These are phyloP conservation scores for Coemansia sp. DNA, from an alignment of 192 early-diverging fungal genomes.

Conservation along the genomic window DNA sequence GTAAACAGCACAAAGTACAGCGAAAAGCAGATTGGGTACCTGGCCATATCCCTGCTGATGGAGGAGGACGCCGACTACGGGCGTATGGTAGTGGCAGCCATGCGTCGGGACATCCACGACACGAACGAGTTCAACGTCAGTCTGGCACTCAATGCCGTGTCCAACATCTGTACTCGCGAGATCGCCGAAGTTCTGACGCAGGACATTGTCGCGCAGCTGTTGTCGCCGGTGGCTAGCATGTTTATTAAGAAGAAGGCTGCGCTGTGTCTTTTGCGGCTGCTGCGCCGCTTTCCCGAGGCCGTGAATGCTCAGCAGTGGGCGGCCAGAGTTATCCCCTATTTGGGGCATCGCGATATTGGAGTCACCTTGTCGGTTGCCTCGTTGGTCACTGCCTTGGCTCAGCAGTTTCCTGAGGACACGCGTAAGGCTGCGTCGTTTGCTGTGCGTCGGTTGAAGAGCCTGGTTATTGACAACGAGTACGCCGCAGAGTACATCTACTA, in stretches of 20 bases:
- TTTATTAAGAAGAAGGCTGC: conserved; percentile 99
- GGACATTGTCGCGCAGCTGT: conserved; percentile 84
- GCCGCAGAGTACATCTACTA: conserved; percentile 92
- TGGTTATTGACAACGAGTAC: conserved; percentile 84
- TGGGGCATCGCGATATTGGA: conserved; percentile 91
- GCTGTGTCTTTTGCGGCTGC: conserved; percentile 85
- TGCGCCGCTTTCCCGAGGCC: conserved; percentile 86
- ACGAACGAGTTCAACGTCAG: conserved; percentile 86
- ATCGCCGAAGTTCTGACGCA: conserved; percentile 84
- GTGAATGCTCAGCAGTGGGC: conserved; percentile 89
- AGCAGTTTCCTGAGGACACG: conserved; percentile 82
- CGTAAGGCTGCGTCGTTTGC: conserved; percentile 75
- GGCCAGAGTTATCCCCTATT: conserved; percentile 71
- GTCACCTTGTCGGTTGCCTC: conserved; percentile 82
- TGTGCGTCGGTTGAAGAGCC: conserved; percentile 77
- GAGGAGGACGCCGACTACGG: conserved; percentile 84
- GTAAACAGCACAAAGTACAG: conserved; percentile 88
- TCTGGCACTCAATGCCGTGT: conserved; percentile 91
- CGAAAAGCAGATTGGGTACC: conserved; percentile 99
- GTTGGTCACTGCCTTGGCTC: conserved; percentile 87
- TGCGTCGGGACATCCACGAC: conserved; percentile 88
- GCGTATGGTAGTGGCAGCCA: conserved; percentile 82
- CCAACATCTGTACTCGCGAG: conserved; percentile 92
- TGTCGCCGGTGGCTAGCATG: conserved; percentile 77
- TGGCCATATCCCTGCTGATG: conserved; percentile 91